Conservation (phyloP, 768 basidiomycete genomes). For the Rhodosporidiobolus sp. region DNA sequence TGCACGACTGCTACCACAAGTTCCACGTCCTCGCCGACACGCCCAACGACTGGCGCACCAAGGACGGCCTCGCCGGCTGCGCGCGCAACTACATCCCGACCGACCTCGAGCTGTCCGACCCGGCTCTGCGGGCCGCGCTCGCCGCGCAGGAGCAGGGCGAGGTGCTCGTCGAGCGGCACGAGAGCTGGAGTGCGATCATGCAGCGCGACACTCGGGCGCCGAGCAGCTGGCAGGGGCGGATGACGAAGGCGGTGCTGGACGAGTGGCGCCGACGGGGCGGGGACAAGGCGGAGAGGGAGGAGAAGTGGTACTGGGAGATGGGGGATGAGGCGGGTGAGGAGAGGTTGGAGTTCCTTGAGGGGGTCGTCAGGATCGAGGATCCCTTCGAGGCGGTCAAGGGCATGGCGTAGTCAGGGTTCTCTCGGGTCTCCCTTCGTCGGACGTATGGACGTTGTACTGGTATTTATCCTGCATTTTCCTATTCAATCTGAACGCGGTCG, state of each 20-base stretch:
- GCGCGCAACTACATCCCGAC: constrained; percentile 34
- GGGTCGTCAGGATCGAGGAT: not conserved
- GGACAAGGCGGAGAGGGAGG: not conserved
- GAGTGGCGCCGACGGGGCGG: constrained; percentile 23
- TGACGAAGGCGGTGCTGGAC: constrained; percentile 22
- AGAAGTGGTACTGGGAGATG: constrained; percentile 23
- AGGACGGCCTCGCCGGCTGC: constrained; percentile 35
- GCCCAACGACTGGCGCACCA: constrained; percentile 31
- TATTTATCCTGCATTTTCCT: too few species aligned
- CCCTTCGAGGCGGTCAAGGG: not conserved
- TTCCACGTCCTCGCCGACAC: constrained; percentile 26
- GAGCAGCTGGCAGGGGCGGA: constrained; percentile 30
- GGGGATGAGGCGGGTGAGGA: constrained; percentile 8
- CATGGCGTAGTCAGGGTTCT: not conserved
- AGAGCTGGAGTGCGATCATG: constrained; percentile 21
- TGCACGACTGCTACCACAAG: constrained; percentile 26
- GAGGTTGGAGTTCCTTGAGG: not conserved
- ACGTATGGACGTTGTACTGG: too few species aligned
- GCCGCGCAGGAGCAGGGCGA: not conserved
- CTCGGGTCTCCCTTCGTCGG: too few species aligned
- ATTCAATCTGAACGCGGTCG: too few species aligned
- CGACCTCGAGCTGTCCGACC: constrained; percentile 14
- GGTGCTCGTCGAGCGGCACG: constrained; percentile 10
- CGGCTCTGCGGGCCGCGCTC: not conserved
- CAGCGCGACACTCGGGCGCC: constrained; percentile 19